Base-by-base conservation (phyloP, 202 grass and related monocot species). In the Bolboschoenoplectus hybrid region DNA sequence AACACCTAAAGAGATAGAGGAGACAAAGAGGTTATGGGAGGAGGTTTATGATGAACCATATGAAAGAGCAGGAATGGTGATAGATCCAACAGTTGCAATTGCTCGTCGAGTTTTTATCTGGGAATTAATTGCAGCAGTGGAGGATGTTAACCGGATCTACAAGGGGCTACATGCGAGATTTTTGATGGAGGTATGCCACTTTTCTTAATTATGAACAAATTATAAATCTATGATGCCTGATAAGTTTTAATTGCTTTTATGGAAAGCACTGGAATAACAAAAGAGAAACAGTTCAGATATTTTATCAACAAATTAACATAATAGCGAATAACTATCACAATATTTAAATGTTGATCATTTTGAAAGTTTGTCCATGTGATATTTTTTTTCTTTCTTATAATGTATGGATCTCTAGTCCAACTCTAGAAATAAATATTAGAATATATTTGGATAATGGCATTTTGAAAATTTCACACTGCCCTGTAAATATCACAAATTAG, bases 141-240 rank as follows among this genome's bases (percentile, higher is more conserved):
- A 86, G 46, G 88, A 95, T 52, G 63, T 82, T 82, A 95, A 98
- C 84, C 84, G 90, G 43, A 46, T 86, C 44, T 95, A 95, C 65
- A 98, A 92, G 82, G 89, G 69, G 50, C 53, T 98, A 85, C 93
- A 95, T 62, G 91, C 93, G 16, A 95, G 95, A 45, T 98, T 92
- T 80, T 55, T 95, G 53, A 89, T 98, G 91, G 91, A 98, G 91
- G 95, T 98, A 89, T 88, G 70, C 63, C 44, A 0, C 6, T 62
- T 43, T 63, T 63, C 64, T 44, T 82, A 3, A 81, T 26, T 9
- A 46, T 82, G 17, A 32, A 19, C 39, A 81, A 32, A 40, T 20
- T 62, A 62, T 82, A 46, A 64, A 36, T 61, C 14, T 82, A 50
- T 63, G 43, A 80, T 58, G 34, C 53, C 50, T 61, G 35, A 58